Evolutionary conservation across 2,329 filamentous ascomycete genomes (phyloP), one percentile per base, ranked within the genome.

Genomic region (Elsinoe australis): DNA sequence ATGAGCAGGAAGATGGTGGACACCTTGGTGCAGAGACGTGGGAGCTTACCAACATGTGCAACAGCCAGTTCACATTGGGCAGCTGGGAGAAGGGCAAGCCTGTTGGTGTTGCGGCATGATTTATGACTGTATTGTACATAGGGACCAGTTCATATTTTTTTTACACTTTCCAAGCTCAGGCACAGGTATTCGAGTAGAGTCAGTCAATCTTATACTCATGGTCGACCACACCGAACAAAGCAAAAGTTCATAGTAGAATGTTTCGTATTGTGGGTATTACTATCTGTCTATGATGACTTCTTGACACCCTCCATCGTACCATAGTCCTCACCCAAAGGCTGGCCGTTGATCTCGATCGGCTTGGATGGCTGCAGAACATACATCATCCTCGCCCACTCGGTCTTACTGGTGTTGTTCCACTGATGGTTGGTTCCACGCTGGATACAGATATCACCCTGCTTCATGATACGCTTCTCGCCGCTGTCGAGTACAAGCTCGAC

Each of bases 21-120:
- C 60, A 64, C 50, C 56, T 79, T 53, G 68, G 66, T n/a, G 78
- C 77, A 0, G 78, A 82, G 67, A 74, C 71, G n/a, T 82, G 79
- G 79, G 79, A 82, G 61, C 61, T 82, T 61, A 78, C 73, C 4
- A 80, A 80, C 55, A 81, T 80, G 77, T 60, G 74, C 48, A 80
- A 80, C 57, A 74, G 70, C 24, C 77, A 80, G 60, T 80, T 75
- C 54, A 79, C 72, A 0, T 60, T 79, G 52, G 75, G 76, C 3
- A 47, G 44, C 10, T 70, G 65, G 66, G 39, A 49, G 14, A 29
- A 50, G 21, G 53, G 47, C 17, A 52, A 35, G 46, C 33, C 24
- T 21, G 33, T 38, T 14, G 33, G 31, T n/a, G 19, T 48, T 18
- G 33, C 33, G 17, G 33, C 35, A 18, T 36, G 21, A 6, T 29